A percentile compares a stretch with the other conserved stretches of the same genome.
These are phyloP conservation scores for Plasmodium inui DNA, from an alignment of 169 alveolate genomes.

Conservation along the genomic window DNA sequence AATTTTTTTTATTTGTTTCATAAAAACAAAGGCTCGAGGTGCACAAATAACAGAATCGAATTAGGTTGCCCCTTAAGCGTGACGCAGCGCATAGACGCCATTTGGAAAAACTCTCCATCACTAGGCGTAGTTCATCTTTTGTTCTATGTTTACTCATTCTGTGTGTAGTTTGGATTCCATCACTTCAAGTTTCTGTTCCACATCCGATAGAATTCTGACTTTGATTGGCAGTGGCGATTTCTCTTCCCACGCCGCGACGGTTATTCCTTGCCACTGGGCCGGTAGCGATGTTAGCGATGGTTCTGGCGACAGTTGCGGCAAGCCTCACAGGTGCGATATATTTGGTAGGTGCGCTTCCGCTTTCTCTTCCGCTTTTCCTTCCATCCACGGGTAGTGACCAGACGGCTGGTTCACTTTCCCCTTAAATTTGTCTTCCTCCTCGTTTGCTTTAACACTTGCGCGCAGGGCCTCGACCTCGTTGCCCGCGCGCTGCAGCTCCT, in stretches of 20 bases:
- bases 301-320: background rate
- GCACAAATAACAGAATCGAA: background rate
- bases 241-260: background rate
- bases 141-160: background rate
- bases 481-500: background rate
- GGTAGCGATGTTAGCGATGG: background rate
- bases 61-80: background rate
- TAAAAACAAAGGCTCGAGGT: background rate
- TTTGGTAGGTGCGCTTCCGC: background rate
- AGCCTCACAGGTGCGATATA: background rate
- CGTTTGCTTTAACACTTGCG: background rate
- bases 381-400: background rate
- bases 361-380: background rate
- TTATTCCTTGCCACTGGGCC: background rate
- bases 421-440: background rate
- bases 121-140: background rate
- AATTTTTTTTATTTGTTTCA: background rate
- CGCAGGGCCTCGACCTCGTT: background rate
- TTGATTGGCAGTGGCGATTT: background rate
- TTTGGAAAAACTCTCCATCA: background rate
- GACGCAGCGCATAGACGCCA: background rate
- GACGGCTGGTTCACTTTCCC: background rate
- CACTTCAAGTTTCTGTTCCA: background rate
- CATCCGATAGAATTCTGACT: background rate
- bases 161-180: background rate